Conservation (phyloP, 345 rosid species). For the Brassica incana region DNA sequence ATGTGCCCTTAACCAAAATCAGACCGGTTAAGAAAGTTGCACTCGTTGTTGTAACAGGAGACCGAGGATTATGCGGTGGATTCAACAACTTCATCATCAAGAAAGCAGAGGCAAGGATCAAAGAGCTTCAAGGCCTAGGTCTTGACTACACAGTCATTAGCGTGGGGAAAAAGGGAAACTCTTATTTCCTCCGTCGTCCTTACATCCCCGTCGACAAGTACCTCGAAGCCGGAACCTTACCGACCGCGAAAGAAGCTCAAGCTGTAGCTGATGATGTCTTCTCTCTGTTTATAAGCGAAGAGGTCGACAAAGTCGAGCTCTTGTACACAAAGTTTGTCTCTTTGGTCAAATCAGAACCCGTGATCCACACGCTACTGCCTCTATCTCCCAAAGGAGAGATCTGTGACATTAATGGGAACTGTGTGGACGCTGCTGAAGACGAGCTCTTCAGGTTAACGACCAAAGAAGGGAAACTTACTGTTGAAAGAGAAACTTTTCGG, state of each 20-base stretch:
- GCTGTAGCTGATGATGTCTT: slow-evolving; percentile 71
- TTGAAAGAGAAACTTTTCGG: slow-evolving; percentile 73
- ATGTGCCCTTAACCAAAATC: slow-evolving; percentile 71
- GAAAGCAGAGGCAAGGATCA: slow-evolving; percentile 79
- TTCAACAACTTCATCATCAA: slow-evolving; percentile 70
- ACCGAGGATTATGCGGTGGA: slow-evolving; percentile 87
- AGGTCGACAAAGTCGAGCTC: slow-evolving; percentile 94
- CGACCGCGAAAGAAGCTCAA: slow-evolving; percentile 78
- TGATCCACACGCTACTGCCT: slow-evolving; percentile 87
- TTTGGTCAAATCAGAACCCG: slow-evolving; percentile 77
- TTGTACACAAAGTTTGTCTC: slow-evolving; percentile 92
- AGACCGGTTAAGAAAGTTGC: slow-evolving; percentile 98
- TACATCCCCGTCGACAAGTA: slow-evolving; percentile 75
- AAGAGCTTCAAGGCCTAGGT: slow-evolving; percentile 67
- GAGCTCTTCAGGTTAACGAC: slow-evolving; percentile 92
- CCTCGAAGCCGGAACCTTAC: slow-evolving; percentile 51
- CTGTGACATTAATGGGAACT: slow-evolving; percentile 79
- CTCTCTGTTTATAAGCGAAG: slow-evolving; percentile 76
- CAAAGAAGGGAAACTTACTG: slow-evolving; percentile 81
- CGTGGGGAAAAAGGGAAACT: slow-evolving; percentile 88
- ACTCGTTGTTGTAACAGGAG: slow-evolving; percentile 86
- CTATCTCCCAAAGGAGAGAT: slow-evolving; percentile 90
- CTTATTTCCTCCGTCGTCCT: slow-evolving; percentile 74
- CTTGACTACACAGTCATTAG: slow-evolving; percentile 67
- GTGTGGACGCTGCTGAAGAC: slow-evolving; percentile 94